These are phyloP conservation scores for Talaromyces funiculosus DNA, from an alignment of 2,329 filamentous ascomycete genomes.

Conservation along the genomic window DNA sequence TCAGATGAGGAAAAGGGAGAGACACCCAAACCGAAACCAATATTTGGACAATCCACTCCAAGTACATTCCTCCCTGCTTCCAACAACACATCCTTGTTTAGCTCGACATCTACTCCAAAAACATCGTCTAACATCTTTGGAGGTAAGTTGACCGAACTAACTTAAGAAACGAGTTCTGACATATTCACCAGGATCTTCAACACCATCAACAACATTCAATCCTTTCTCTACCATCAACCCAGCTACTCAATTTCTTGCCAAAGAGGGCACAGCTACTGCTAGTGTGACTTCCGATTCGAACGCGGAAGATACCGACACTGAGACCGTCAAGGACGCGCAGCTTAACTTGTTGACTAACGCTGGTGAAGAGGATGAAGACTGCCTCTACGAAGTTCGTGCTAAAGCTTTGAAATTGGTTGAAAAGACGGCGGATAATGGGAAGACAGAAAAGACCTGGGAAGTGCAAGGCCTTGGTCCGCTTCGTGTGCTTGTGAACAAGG, in stretches of 20 bases:
- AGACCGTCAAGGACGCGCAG: slow-evolving; percentile 50
- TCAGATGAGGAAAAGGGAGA: slow-evolving; percentile 11
- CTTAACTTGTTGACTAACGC: slow-evolving; percentile 63
- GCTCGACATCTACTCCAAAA: slow-evolving; percentile 3
- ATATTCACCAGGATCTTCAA: not conserved
- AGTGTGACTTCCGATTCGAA: slow-evolving; percentile 14
- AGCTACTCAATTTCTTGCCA: slow-evolving; percentile 3
- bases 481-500: slow-evolving; percentile 68
- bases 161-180: not conserved
- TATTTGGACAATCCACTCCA: slow-evolving; percentile 7
- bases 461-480: slow-evolving; percentile 66
- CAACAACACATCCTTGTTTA: slow-evolving; percentile 4
- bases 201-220: not conserved
- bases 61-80: not conserved
- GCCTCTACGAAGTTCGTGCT: slow-evolving; percentile 64
- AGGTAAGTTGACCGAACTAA: not conserved
- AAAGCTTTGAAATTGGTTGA: slow-evolving; percentile 60
- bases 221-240: slow-evolving; percentile 6
- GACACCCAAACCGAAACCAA: slow-evolving; percentile 2
- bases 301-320: slow-evolving; percentile 17
- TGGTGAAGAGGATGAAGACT: slow-evolving; percentile 66
- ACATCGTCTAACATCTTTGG: slow-evolving; percentile 11
- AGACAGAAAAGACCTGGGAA: slow-evolving; percentile 47
- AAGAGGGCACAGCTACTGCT: slow-evolving; percentile 22
- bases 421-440: slow-evolving; percentile 19